These are phyloP conservation scores for Candida patagonica DNA, from an alignment of 805 yeast species.

Conservation along the genomic window DNA sequence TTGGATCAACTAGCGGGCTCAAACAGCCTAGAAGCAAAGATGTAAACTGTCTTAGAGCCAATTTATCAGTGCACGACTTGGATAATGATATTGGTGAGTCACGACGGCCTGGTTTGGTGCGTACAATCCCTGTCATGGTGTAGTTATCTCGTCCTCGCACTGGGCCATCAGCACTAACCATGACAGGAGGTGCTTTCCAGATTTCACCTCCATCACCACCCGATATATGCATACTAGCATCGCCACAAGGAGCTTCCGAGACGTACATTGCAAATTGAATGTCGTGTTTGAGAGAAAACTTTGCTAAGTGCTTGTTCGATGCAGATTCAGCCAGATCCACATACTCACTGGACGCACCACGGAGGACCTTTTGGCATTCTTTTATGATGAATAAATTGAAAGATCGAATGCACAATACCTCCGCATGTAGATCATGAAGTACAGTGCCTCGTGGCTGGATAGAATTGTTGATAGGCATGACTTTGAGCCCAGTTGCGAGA, in stretches of 20 bases:
- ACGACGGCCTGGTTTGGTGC: slow-evolving; percentile 88
- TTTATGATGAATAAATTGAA: slow-evolving; percentile 54
- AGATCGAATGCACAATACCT: slow-evolving; percentile 60
- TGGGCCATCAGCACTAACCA: slow-evolving; percentile 9
- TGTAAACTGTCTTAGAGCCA: slow-evolving; percentile 48
- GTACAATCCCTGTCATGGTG: slow-evolving; percentile 48
- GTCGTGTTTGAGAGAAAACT: background rate
- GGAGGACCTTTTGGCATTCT: slow-evolving; percentile 30
- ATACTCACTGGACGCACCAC: slow-evolving; percentile 8
- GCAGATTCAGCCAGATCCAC: background rate
- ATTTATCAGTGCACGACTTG: slow-evolving; percentile 85
- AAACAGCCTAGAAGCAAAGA: slow-evolving; percentile 28
- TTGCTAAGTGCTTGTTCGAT: slow-evolving; percentile 1
- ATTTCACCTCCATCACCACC: slow-evolving; percentile 16
- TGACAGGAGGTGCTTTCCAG: slow-evolving; percentile 11
- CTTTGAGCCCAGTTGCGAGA: slow-evolving; percentile 77
- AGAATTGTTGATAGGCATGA: slow-evolving; percentile 47
- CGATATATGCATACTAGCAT: slow-evolving; percentile 55
- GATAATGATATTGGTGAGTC: slow-evolving; percentile 68
- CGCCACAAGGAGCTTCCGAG: slow-evolving; percentile 87
- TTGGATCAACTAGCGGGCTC: slow-evolving; percentile 17
- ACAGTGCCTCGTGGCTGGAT: slow-evolving; percentile 44
- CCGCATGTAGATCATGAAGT: slow-evolving; percentile 89
- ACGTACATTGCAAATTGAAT: slow-evolving; percentile 49
- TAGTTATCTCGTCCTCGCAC: slow-evolving; percentile 61